Percentiles rank a stretch among this genome's conserved stretches.
These are phyloP conservation scores for Yamadazyma kanchanaburiensis DNA, from an alignment of 1,139 yeast species.

Conservation along the genomic window DNA sequence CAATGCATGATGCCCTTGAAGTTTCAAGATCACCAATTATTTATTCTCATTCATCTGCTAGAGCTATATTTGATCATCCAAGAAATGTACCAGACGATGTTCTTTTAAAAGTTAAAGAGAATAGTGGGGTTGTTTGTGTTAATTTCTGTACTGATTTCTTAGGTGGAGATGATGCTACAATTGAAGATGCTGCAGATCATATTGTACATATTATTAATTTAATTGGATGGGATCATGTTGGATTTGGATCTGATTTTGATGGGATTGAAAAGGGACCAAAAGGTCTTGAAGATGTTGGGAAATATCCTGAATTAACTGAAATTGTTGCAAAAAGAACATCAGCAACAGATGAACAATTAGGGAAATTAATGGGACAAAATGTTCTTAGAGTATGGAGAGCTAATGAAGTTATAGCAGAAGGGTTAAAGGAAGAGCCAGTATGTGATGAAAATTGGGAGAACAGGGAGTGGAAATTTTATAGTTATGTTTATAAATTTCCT, in stretches of 20 bases:
- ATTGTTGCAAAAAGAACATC: constrained; percentile 32
- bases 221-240: constrained; percentile 55
- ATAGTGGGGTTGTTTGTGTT: constrained; percentile 48
- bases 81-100: constrained; percentile 53
- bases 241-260: constrained; percentile 54
- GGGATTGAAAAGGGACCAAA: constrained; percentile 47
- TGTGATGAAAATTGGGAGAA: constrained; percentile 41
- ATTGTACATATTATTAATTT: constrained; percentile 37
- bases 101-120: constrained; percentile 30
- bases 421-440: constrained; percentile 16
- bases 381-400: constrained; percentile 48
- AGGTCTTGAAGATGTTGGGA: constrained; percentile 52
- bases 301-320: constrained; percentile 47
- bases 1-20: constrained; percentile 46
- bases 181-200: constrained; percentile 50
- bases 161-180: constrained; percentile 23
- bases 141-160: constrained; percentile 46
- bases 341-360: constrained; percentile 41
- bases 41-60: constrained; percentile 49
- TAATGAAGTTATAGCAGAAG: constrained; percentile 33
- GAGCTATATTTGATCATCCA: constrained; percentile 33
- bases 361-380: constrained; percentile 46
- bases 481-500: constrained; percentile 28
- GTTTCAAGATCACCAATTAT: constrained; percentile 46
- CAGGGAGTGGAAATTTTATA: constrained; percentile 38